Percentiles rank a stretch among this genome's conserved stretches.
Evolutionary conservation across 306 rosid genomes (phyloP).

Genomic region (Trichosanthes cucumerina): DNA sequence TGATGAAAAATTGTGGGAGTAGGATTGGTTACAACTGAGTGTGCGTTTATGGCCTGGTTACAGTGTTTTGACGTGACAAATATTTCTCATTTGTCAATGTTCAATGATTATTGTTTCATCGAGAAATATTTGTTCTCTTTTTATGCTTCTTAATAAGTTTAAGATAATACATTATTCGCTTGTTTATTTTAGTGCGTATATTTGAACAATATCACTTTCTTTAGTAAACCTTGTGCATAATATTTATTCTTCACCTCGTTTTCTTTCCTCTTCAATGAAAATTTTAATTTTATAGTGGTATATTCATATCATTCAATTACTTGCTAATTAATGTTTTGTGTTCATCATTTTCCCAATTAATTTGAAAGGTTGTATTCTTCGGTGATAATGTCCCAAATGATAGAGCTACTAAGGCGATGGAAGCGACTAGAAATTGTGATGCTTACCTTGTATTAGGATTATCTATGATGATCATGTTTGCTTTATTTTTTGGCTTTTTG

Average conservation of each 20-base stretch:
- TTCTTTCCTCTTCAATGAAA: background rate
- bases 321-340: background rate
- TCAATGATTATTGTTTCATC: background rate
- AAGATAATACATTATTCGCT: too few species aligned
- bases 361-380: slow-evolving; percentile 82
- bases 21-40: slow-evolving; percentile 17
- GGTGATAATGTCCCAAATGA: slow-evolving; percentile 93
- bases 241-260: too few species aligned
- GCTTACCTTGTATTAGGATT: slow-evolving; percentile 89
- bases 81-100: background rate
- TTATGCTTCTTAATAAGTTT: too few species aligned
- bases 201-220: background rate
- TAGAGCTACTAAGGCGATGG: slow-evolving; percentile 65
- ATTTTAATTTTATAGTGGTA: background rate
- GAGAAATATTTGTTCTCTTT: background rate
- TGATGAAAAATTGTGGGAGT: slow-evolving; percentile 89
- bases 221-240: background rate
- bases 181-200: background rate
- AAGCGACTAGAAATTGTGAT: slow-evolving; percentile 72
- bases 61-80: background rate
- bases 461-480: slow-evolving; percentile 90
- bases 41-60: too few species aligned
- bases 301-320: background rate
- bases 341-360: slow-evolving; percentile 15
- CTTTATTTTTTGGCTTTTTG: too few species aligned